Conservation (phyloP, 768 basidiomycete genomes). For the Hydnum rufescens region DNA sequence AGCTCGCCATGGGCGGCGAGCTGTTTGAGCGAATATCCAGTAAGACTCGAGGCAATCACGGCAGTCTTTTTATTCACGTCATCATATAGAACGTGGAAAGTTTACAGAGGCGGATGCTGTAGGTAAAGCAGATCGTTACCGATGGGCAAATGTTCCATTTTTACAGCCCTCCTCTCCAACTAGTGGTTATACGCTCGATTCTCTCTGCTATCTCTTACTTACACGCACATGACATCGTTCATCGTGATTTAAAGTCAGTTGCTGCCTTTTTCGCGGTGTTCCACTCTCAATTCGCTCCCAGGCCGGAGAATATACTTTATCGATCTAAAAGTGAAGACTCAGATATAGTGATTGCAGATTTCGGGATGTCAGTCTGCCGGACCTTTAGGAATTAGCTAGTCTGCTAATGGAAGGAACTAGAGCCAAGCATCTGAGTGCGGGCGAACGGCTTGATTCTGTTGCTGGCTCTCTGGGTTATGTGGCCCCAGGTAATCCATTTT, state of each 20-base stretch:
- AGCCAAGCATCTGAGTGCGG: constrained; percentile 62
- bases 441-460: constrained; percentile 48
- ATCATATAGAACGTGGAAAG: constrained; percentile 51
- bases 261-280: neutral
- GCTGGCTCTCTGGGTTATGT: constrained; percentile 80
- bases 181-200: constrained; percentile 34
- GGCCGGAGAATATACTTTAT: constrained; percentile 93
- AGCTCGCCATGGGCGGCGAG: constrained; percentile 86
- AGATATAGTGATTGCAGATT: constrained; percentile 90
- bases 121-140: constrained; percentile 27
- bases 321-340: constrained; percentile 54
- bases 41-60: too few relatives aligned
- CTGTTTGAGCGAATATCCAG: constrained; percentile 77
- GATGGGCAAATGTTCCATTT: neutral
- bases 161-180: neutral
- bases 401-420: constrained; percentile 20
- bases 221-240: constrained; percentile 84
- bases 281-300: constrained; percentile 15
- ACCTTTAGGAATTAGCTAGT: neutral
- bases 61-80: too few relatives aligned
- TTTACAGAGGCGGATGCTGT: constrained; percentile 90
- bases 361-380: constrained; percentile 61
- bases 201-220: constrained; percentile 76
- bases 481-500: constrained; percentile 37
- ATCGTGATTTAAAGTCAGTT: constrained; percentile 78